Evolutionary conservation across 2,329 filamentous ascomycete species (phyloP).

Genomic region (Akanthomyces lecanii): DNA sequence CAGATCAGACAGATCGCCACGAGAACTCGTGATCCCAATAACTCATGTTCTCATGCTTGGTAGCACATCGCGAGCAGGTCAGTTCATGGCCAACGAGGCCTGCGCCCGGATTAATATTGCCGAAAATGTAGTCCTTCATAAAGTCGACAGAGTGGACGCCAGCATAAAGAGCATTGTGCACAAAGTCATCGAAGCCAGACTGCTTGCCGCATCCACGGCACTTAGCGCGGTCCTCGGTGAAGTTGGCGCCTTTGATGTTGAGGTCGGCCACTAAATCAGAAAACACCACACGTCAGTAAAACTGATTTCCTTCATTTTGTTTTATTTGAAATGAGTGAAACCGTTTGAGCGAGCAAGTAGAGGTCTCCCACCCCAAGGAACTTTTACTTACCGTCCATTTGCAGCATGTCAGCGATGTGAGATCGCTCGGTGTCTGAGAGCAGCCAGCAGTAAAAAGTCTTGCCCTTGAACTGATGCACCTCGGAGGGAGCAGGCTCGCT

Average conservation of each 20-base stretch:
- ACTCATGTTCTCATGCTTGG: too few species aligned
- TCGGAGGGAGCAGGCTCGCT: too few species aligned
- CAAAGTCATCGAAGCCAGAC: constrained; percentile 15
- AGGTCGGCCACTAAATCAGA: constrained; percentile 1
- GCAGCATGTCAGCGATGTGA: constrained; percentile 14
- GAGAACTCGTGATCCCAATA: too few species aligned
- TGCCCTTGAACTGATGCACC: too few species aligned
- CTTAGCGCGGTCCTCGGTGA: constrained; percentile 12
- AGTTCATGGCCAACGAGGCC: too few species aligned
- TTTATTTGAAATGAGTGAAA: neutral
- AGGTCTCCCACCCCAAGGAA: neutral
- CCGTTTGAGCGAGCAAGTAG: too few species aligned
- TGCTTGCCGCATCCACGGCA: constrained; percentile 14
- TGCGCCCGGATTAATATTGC: neutral
- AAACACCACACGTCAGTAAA: neutral
- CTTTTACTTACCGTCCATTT: constrained; percentile 1
- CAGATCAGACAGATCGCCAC: too few species aligned
- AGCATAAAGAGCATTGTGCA: constrained; percentile 16
- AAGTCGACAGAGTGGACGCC: constrained; percentile 15
- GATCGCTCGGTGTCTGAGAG: constrained; percentile 7
- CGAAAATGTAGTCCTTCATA: constrained; percentile 7
- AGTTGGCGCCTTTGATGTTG: constrained; percentile 5
- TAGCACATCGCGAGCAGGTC: too few species aligned
- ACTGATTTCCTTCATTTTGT: too few species aligned
- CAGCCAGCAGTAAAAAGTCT: constrained; percentile 8